Evolutionary conservation across 2,329 filamentous ascomycete species (phyloP).

Genomic region (Diplodia corticola): DNA sequence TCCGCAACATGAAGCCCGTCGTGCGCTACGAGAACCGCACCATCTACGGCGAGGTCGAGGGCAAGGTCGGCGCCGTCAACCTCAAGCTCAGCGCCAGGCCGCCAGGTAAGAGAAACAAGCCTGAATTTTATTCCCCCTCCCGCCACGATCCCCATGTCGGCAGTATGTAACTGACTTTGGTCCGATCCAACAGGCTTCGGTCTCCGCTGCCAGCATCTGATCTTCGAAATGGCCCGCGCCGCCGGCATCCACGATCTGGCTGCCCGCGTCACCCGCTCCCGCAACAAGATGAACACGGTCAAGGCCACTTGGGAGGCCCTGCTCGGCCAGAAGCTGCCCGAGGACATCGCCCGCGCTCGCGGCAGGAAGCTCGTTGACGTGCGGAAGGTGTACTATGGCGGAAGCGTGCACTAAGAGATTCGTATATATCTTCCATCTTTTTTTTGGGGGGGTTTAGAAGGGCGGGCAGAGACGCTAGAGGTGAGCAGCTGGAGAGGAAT

Average conservation of each 20-base stretch:
- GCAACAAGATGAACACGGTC: constrained; percentile 97
- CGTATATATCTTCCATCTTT: neutral
- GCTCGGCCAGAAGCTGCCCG: constrained; percentile 78
- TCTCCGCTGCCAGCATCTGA: constrained; percentile 83
- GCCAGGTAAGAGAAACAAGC: constrained; percentile 80
- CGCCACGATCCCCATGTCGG: too few species aligned
- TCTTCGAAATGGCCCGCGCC: constrained; percentile 90
- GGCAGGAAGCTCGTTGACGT: constrained; percentile 97
- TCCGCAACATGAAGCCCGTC: constrained; percentile 91
- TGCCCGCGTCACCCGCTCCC: constrained; percentile 76
- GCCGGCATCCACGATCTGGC: constrained; percentile 86
- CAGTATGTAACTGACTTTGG: neutral
- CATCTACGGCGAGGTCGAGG: constrained; percentile 80
- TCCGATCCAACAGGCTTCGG: constrained; percentile 70
- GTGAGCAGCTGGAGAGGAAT: neutral
- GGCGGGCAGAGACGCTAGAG: neutral
- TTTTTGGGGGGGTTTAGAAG: neutral
- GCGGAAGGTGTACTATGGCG: constrained; percentile 94
- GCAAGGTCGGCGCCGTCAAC: constrained; percentile 84
- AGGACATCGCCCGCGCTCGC: constrained; percentile 83
- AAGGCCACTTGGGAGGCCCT: constrained; percentile 87
- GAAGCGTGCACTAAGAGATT: constrained; percentile 47
- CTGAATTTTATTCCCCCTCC: too few species aligned
- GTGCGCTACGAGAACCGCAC: constrained; percentile 88
- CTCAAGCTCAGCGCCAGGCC: constrained; percentile 80